Base-by-base conservation (phyloP, 345 rosid species). In the Bruguiera parviflora region DNA sequence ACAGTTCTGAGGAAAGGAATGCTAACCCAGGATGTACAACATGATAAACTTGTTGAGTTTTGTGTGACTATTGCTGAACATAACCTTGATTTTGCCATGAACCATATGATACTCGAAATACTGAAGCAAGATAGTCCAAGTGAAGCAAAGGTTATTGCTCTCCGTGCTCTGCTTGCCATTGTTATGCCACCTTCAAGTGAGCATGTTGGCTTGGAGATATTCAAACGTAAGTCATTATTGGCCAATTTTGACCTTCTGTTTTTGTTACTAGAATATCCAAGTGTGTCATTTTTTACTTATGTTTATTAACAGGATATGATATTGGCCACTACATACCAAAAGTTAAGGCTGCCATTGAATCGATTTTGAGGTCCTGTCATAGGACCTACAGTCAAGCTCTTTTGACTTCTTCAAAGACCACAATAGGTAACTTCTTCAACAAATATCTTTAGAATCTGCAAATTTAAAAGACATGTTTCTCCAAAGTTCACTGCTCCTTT, bases 61-160 rank as follows among this genome's bases (percentile, higher is more conserved):
- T 95, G 99, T 78, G 99, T 92, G 73, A 87, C 96, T 59, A 86
- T 95, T 72, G 93, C 98, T 28, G 99, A 92, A 58, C 99, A 95
- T 85, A 92, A 95, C 85, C 98, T 92, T 85, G 99, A 95, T 85
- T 95, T 95, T 74, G 82, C 98, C 67, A 95, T 92, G 98, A 95
- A 95, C 76, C 99, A 92, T 79, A 95, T 92, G 99, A 79, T 95
- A 47, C 78, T 95, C 67, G 99, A 92, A 84, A 84, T 95, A 79
- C 86, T 95, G 75, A 95, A 92, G 82, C 96, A 90, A 81, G 97
- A 92, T 77, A 90, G 92, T 85, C 85, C 82, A 64, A 95, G 92
- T 78, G 99, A 95, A 79, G 98, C 98, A 61, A 95, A 92, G 80
- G 97, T 95, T 73, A 88, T 95, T 76, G 99, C 96, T 68, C 94